Evolutionary conservation across 2,329 filamentous ascomycete genomes (phyloP).

Genomic region (Teratosphaeria viscida): DNA sequence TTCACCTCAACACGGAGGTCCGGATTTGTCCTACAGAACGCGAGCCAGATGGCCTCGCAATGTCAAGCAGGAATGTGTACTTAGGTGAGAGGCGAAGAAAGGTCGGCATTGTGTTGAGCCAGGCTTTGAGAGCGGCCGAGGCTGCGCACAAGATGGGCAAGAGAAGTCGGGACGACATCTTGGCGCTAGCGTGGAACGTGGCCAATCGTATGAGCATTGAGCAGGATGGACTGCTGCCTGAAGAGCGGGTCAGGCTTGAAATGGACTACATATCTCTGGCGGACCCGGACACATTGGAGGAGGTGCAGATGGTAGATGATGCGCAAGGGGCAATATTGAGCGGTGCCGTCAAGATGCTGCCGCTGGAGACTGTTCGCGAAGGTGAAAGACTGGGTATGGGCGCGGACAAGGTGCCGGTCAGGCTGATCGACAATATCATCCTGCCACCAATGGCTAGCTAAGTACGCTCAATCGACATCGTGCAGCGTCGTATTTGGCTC

Average conservation of each 20-base stretch:
- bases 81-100: conserved; percentile 64
- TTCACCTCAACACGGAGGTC: conserved; percentile 67
- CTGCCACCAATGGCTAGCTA: neutral
- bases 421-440: conserved; percentile 91
- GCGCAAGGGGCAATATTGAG: conserved; percentile 71
- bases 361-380: conserved; percentile 57
- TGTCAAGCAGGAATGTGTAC: conserved; percentile 92
- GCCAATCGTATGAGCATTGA: conserved; percentile 44
- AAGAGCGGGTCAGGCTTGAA: conserved; percentile 60
- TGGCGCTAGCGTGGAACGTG: conserved; percentile 58
- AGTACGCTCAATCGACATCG: neutral
- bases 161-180: conserved; percentile 52
- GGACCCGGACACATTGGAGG: conserved; percentile 72
- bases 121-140: conserved; percentile 62
- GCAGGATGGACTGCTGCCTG: conserved; percentile 51
- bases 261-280: conserved; percentile 89
- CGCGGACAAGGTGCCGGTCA: conserved; percentile 61
- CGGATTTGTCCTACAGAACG: conserved; percentile 64
- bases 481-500: too few species aligned
- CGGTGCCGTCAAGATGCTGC: conserved; percentile 81
- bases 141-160: conserved; percentile 48
- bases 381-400: conserved; percentile 65
- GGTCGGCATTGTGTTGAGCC: conserved; percentile 61
- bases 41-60: conserved; percentile 71
- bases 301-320: conserved; percentile 61